These are phyloP conservation scores for Wickerhamiella musiphila DNA, from an alignment of 805 yeast species.

Conservation along the genomic window DNA sequence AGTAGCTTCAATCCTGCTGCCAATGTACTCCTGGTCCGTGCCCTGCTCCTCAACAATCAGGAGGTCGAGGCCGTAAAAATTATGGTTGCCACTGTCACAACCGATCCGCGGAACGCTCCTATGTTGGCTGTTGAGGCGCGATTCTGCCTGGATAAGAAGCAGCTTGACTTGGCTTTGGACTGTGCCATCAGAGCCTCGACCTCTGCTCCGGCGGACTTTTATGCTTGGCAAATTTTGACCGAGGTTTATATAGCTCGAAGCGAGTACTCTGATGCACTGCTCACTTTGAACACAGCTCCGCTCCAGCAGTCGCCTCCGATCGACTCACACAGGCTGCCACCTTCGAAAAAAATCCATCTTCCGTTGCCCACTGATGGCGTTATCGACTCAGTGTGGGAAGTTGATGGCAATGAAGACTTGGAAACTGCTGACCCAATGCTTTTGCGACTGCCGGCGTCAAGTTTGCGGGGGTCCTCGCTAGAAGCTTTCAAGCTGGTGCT, in stretches of 20 bases:
- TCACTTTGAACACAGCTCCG: conserved; percentile 60
- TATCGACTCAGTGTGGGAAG: conserved; percentile 32
- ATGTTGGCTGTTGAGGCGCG: conserved; percentile 45
- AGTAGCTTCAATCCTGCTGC: conserved; percentile 38
- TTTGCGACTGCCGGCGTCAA: conserved; percentile 33
- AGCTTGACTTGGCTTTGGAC: conserved; percentile 38
- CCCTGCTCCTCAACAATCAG: conserved; percentile 26
- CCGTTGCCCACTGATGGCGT: conserved; percentile 41
- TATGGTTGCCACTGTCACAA: conserved; percentile 26
- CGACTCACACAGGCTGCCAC: conserved; percentile 30
- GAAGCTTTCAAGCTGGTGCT: conserved; percentile 57
- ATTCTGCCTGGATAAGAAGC: conserved; percentile 37
- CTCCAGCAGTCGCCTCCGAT: conserved; percentile 34
- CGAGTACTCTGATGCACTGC: conserved; percentile 42
- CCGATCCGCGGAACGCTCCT: conserved; percentile 37
- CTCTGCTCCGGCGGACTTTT: conserved; percentile 61
- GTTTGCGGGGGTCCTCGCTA: conserved; percentile 34
- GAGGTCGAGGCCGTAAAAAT: conserved; percentile 32
- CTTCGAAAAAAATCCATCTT: conserved; percentile 27
- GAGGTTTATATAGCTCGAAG: conserved; percentile 38
- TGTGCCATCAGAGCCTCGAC: conserved; percentile 44
- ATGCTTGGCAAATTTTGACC: conserved; percentile 51
- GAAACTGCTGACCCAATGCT: conserved; percentile 30
- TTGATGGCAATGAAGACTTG: conserved; percentile 15
- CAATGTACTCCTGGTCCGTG: conserved; percentile 26